A percentile compares a stretch with the other conserved stretches of the same genome.
These are phyloP conservation scores for Parietaria judaica DNA, from an alignment of 306 rosid species.

Conservation along the genomic window DNA sequence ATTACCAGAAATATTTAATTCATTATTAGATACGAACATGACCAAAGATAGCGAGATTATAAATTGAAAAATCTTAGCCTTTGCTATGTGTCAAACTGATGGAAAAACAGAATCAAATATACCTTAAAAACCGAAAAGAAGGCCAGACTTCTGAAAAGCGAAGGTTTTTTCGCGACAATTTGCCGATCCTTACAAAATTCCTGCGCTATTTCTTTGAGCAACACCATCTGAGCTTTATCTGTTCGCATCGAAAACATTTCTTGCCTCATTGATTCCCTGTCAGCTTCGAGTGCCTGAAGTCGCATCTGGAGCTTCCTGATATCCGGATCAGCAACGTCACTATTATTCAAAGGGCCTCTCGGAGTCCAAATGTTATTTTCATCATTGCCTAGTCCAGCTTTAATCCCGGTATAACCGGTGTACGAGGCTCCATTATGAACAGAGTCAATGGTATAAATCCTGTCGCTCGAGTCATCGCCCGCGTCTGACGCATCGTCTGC, in stretches of 20 bases:
- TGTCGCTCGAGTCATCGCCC: constrained; percentile 69
- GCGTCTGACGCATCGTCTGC: constrained; percentile 56
- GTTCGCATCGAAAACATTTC: constrained; percentile 80
- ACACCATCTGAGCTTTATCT: constrained; percentile 82
- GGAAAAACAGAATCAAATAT: not conserved
- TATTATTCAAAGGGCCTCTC: constrained; percentile 34
- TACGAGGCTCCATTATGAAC: constrained; percentile 47
- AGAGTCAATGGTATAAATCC: constrained; percentile 92
- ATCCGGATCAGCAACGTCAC: constrained; percentile 64
- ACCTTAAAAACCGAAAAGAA: constrained; percentile 69
- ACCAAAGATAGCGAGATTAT: constrained; percentile 1
- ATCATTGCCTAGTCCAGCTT: constrained; percentile 38
- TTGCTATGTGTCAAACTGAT: not conserved
- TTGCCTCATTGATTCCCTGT: constrained; percentile 98
- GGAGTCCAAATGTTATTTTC: constrained; percentile 54
- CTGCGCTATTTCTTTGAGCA: constrained; percentile 95
- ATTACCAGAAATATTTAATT: too few relatives aligned
- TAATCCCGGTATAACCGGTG: constrained; percentile 43
- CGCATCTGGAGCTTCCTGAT: constrained; percentile 80
- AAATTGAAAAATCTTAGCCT: not conserved
- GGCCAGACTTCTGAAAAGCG: constrained; percentile 30
- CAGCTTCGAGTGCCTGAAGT: constrained; percentile 98
- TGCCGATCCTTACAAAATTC: constrained; percentile 70
- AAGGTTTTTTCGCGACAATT: constrained; percentile 40
- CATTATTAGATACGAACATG: not conserved